Evolutionary conservation across 2,329 filamentous ascomycete genomes (phyloP).

Genomic region (Colletotrichum shisoi): DNA sequence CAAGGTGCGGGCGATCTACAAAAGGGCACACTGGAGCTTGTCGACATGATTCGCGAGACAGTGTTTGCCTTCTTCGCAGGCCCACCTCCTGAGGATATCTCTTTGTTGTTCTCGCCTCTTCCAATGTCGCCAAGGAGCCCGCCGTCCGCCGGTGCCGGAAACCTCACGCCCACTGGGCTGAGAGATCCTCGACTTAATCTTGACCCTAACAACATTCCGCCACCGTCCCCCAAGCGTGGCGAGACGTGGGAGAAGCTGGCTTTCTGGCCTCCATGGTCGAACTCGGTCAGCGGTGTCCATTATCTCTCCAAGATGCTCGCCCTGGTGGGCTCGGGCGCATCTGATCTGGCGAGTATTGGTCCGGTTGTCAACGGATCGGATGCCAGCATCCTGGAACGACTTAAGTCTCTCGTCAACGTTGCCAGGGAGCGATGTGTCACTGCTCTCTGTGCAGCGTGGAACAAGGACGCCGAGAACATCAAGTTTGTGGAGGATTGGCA

Average conservation of each 20-base stretch:
- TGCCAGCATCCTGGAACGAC: conserved; percentile 70
- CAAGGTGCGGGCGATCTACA: conserved; percentile 76
- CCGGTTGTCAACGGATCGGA: conserved; percentile 66
- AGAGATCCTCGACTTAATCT: conserved; percentile 81
- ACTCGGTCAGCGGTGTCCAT: conserved; percentile 89
- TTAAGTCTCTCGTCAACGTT: conserved; percentile 77
- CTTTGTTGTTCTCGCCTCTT: conserved; percentile 82
- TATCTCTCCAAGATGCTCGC: conserved; percentile 84
- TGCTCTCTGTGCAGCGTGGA: conserved; percentile 90
- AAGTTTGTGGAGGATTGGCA: conserved; percentile 95
- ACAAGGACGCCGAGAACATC: conserved; percentile 89
- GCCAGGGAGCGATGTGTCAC: conserved; percentile 85
- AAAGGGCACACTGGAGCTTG: conserved; percentile 81
- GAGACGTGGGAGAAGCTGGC: conserved; percentile 93
- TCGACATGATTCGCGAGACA: conserved; percentile 81
- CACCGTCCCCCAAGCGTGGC: conserved; percentile 77
- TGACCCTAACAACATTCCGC: conserved; percentile 78
- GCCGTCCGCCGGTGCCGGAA: conserved; percentile 55
- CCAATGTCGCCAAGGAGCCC: conserved; percentile 75
- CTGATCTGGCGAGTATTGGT: conserved; percentile 80
- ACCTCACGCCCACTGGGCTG: conserved; percentile 63
- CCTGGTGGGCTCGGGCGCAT: conserved; percentile 84
- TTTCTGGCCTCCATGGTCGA: conserved; percentile 94
- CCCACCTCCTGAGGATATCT: conserved; percentile 88
- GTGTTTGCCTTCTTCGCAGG: conserved; percentile 85